These are phyloP conservation scores for Schizosaccharomyces versatilis DNA, from an alignment of 1,139 yeast species.

Conservation along the genomic window DNA sequence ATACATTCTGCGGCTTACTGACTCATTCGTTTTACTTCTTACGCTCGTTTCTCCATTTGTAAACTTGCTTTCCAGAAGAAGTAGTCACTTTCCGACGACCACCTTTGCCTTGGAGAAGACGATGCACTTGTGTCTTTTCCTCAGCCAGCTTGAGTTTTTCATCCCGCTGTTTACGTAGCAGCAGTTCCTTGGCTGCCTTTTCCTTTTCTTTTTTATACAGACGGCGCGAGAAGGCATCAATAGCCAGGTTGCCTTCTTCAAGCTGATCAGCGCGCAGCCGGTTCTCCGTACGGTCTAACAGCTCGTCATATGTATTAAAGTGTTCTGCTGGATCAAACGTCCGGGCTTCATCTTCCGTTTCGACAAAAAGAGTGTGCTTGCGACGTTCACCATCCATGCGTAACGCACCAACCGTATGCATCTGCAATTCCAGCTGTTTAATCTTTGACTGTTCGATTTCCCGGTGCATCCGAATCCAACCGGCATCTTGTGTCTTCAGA, in stretches of 20 bases:
- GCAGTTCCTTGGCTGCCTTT: conserved; percentile 5
- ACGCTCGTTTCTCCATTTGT: conserved; percentile 12
- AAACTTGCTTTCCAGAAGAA: conserved; percentile 8
- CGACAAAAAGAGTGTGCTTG: conserved; percentile 75
- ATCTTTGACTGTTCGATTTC: conserved; percentile 46
- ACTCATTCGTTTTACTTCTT: conserved; percentile 4
- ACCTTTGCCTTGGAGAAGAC: conserved; percentile 10
- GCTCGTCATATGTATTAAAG: conserved; percentile 33
- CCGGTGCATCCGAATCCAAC: conserved; percentile 58
- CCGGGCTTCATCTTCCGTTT: conserved; percentile 31
- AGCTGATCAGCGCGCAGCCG: conserved; percentile 8
- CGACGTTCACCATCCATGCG: conserved; percentile 21
- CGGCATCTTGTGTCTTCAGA: conserved; percentile 72
- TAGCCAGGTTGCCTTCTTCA: not conserved
- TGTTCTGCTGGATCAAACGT: conserved; percentile 41
- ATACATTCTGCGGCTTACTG: not conserved
- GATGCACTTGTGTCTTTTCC: conserved; percentile 7
- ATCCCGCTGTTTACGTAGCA: conserved; percentile 4
- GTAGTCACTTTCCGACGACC: conserved; percentile 9
- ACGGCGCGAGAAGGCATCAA: not conserved
- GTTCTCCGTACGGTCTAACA: conserved; percentile 5
- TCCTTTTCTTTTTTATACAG: not conserved
- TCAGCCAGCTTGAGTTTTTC: conserved; percentile 3
- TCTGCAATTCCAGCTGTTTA: conserved; percentile 31
- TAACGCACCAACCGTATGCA: conserved; percentile 15